Base-by-base conservation (phyloP, 2,329 filamentous ascomycete genomes). In the Alternaria sp. region DNA sequence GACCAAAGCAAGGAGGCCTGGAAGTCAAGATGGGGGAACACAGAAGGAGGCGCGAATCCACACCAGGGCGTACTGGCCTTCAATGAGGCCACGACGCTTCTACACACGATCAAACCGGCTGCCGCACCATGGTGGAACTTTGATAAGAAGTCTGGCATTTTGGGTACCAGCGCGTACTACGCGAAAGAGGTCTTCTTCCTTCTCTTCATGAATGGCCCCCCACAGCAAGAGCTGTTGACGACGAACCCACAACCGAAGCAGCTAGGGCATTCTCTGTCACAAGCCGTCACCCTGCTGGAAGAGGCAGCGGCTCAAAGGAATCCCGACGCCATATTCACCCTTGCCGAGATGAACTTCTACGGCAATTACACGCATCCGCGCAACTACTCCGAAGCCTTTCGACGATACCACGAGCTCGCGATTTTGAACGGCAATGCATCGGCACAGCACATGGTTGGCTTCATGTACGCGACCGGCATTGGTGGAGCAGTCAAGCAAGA, bases 311-410 rank as follows among this genome's bases (percentile, higher is more conserved):
- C 84, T 8, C 73, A 83, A 46, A 81, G 85, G 68, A 85, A 93
- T 75, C 87, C 92, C 2, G 94, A 99, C 78, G 96, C 96, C 6
- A 88, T 98, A 49, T 97, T 91, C 75, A 84, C 97, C 15, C 86
- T 99, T 23, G 96, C 93, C 17, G 93, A 99, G 78, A 90, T 99
- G 86, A 97, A 96, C 83, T 98, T 98, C 81, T 93, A 96, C 74
- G 96, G 96, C 77, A 97, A 98, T 80, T 97, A 91, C 80, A 91
- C 92, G 21, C 87, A 97, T 74, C 94, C 95, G 2, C 87, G 90
- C 68, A 89, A 97, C 77, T 93, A 97, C 70, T 84, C 87, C 30
- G 85, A 88, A 51, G 93, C 96, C 0, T 97, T 97, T 77, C 85
- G 87, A 68, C 87, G 93, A 82, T 99, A 98, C 80, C 85, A 91